Evolutionary conservation across 192 early-diverging fungal species (phyloP), one percentile per base, ranked within the genome.

Genomic region (Helicostylum pulchrum): DNA sequence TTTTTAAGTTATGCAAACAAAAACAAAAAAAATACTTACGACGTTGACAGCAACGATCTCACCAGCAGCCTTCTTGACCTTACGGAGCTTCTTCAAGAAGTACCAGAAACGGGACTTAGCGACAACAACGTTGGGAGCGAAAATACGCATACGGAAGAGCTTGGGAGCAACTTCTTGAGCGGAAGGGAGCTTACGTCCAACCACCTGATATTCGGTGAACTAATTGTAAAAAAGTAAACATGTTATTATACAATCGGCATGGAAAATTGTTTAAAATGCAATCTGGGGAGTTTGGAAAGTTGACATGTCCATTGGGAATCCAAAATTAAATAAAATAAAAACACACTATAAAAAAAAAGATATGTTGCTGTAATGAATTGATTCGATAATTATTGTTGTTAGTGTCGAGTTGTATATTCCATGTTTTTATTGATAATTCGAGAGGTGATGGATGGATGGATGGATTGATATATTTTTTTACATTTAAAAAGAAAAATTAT

Each of bases 21-120:
- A 56, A 74, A 67, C 48, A 59, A 43, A 15, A 15, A 44, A 20
- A 23, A 57, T 58, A 58, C 56, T 88, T 97, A 83, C 56, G 39
- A 58, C 82, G 90, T 97, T 98, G 78, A 99, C 85, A 42, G 92
- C 87, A 62, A 98, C 96, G 66, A 99, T 95, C 88, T 99, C 94
- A 74, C 97, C 97, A 74, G 90, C 92, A 42, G 94, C 92, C 87
- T 94, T 97, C 93, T 99, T 99, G 76, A 98, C 93, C 90, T 97
- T 97, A 85, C 89, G 87, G 77, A 96, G 90, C 87, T 96, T 90
- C 84, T 94, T 95, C 75, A 98, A 79, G 84, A 99, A 99, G 86
- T 99, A 99, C 96, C 96, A 99, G 94, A 95, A 99, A 73, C 97
- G 94, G 71, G 88, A 91, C 90, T 98, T 97, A 81, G 95, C 97